Percentiles rank a stretch among this genome's conserved stretches.
Conservation (phyloP, 805 yeast genomes). For the Zygosaccharomyces lentus region DNA sequence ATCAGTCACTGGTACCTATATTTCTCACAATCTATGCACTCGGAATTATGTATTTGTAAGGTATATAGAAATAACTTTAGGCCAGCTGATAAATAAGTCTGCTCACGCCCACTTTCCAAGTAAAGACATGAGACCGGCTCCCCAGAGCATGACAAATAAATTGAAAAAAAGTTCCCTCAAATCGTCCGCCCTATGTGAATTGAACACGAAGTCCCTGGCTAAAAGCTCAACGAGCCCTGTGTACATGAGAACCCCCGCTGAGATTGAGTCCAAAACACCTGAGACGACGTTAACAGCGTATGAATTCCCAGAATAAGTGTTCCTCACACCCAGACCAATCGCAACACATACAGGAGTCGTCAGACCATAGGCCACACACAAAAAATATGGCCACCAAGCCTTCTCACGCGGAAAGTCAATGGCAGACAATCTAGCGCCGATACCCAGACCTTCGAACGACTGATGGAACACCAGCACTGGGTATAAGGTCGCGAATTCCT, state of each 20-base stretch:
- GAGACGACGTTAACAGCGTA: constrained; percentile 50
- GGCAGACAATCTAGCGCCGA: constrained; percentile 64
- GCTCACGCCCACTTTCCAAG: constrained; percentile 68
- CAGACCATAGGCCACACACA: constrained; percentile 49
- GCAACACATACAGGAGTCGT: constrained; percentile 70
- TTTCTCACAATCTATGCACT: not conserved
- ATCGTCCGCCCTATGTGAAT: constrained; percentile 40
- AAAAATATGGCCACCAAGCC: constrained; percentile 41
- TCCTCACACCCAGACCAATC: constrained; percentile 69
- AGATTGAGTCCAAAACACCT: constrained; percentile 65
- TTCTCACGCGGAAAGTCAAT: constrained; percentile 49
- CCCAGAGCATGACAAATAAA: constrained; percentile 45
- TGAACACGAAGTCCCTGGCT: constrained; percentile 66
- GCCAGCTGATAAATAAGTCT: not conserved
- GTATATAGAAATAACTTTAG: too few species aligned
- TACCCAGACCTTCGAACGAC: constrained; percentile 74
- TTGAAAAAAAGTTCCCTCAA: constrained; percentile 40
- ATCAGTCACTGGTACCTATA: not conserved
- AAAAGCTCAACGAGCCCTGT: constrained; percentile 70
- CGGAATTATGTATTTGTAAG: constrained; percentile 1
- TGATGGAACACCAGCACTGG: constrained; percentile 70
- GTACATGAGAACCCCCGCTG: constrained; percentile 68
- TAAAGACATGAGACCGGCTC: constrained; percentile 69
- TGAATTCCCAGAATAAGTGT: constrained; percentile 51
- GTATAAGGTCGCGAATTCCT: constrained; percentile 59